These are phyloP conservation scores for Lactifluus pinguis DNA, from an alignment of 768 basidiomycete species.

Conservation along the genomic window DNA sequence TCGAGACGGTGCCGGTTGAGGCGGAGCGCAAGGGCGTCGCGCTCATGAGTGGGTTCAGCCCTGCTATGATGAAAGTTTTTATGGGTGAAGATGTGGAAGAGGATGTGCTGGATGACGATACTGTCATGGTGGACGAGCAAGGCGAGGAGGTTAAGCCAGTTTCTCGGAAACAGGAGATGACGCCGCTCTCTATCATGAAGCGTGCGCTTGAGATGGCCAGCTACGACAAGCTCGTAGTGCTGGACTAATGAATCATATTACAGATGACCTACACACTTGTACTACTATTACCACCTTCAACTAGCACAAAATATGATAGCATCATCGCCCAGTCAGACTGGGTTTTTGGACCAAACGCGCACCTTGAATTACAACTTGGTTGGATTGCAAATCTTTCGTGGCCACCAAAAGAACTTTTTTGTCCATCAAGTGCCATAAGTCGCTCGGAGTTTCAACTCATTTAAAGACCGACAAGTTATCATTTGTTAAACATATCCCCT, in stretches of 20 bases:
- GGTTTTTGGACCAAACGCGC: too few relatives aligned
- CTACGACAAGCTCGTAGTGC: constrained; percentile 48
- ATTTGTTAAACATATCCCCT: too few relatives aligned
- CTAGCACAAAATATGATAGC: too few relatives aligned
- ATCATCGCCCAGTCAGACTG: too few relatives aligned
- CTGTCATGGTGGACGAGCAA: constrained; percentile 28
- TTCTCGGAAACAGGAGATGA: constrained; percentile 29
- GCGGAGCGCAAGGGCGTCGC: constrained; percentile 53
- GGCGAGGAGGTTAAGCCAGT: constrained; percentile 26
- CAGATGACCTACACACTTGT: not conserved
- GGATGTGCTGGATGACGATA: constrained; percentile 25
- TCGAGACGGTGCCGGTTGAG: constrained; percentile 38
- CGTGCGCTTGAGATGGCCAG: constrained; percentile 39
- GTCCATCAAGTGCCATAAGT: too few relatives aligned
- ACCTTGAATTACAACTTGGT: too few relatives aligned
- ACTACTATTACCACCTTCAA: not conserved
- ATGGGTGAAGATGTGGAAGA: constrained; percentile 41
- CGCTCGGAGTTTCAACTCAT: too few relatives aligned
- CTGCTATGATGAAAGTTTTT: constrained; percentile 63
- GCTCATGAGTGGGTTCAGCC: constrained; percentile 61
- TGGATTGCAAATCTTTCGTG: too few relatives aligned
- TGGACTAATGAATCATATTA: constrained; percentile 36
- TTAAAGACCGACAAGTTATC: too few relatives aligned
- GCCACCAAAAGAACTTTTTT: too few relatives aligned
- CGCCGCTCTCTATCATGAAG: constrained; percentile 25